These are phyloP conservation scores for Camellia japonica DNA, from an alignment of 148 eudicot genomes.

Conservation along the genomic window DNA sequence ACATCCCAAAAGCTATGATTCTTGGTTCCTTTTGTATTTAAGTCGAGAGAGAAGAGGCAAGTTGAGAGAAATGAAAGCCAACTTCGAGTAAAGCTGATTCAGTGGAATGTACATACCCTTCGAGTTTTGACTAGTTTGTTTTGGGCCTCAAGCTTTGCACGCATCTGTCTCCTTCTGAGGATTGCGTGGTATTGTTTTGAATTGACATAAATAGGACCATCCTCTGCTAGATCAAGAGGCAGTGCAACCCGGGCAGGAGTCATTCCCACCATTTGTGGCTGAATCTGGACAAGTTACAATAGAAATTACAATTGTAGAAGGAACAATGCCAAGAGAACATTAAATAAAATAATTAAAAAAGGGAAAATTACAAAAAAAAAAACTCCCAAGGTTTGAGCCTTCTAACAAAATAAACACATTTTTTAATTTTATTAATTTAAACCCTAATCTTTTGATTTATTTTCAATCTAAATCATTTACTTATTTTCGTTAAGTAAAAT, in stretches of 20 bases:
- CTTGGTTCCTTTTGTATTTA: not conserved
- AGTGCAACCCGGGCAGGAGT: slow-evolving; percentile 64
- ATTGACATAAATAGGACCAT: slow-evolving; percentile 80
- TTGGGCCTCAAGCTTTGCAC: slow-evolving; percentile 92
- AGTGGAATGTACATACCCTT: slow-evolving; percentile 27
- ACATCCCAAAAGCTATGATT: too few species aligned
- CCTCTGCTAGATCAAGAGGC: slow-evolving; percentile 65
- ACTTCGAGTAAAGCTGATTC: not conserved
- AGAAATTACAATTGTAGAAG: slow-evolving; percentile 4
- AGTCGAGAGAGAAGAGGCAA: not conserved
- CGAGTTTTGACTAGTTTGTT: slow-evolving; percentile 60
- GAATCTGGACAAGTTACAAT: slow-evolving; percentile 36
- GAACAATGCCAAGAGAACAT: not conserved
- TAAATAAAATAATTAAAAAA: too few species aligned
- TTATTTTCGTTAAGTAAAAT: too few species aligned
- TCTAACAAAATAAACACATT: too few species aligned
- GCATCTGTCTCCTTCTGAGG: slow-evolving; percentile 77
- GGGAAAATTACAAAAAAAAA: too few species aligned
- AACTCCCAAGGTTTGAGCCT: too few species aligned
- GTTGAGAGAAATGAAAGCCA: not conserved
- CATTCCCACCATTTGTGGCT: slow-evolving; percentile 54
- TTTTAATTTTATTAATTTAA: too few species aligned
- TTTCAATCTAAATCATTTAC: too few species aligned
- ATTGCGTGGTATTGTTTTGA: slow-evolving; percentile 89
- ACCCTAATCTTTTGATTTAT: too few species aligned